Percentiles rank a stretch among this genome's conserved stretches.
phyloP scores from a whole-genome alignment of 2,329 filamentous ascomycete species.

The Epicoccum sorghinum region DNA sequence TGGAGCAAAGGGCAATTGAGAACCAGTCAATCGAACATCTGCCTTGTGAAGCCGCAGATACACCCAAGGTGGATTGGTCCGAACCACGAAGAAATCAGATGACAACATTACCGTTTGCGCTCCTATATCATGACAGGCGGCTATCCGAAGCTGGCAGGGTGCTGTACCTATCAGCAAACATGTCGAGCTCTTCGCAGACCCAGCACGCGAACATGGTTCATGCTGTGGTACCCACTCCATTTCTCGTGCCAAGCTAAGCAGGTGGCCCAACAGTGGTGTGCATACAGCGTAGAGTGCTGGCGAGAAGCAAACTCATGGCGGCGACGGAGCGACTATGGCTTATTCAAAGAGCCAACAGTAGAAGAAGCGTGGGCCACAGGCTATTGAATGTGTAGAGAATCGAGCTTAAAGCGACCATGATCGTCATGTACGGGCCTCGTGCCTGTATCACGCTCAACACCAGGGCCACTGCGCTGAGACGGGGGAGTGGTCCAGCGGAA shows the following conservation, averaged over 20 bases:
- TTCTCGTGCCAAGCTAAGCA: background rate
- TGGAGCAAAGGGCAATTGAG: too few relatives aligned
- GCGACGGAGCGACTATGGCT: background rate
- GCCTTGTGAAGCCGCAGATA: too few relatives aligned
- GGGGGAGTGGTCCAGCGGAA: conserved; percentile 9
- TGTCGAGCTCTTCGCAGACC: too few relatives aligned
- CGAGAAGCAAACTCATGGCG: background rate
- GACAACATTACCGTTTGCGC: too few relatives aligned
- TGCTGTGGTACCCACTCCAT: background rate
- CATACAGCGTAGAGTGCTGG: background rate
- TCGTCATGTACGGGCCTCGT: conserved; percentile 16
- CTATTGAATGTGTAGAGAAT: background rate
- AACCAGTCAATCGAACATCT: too few relatives aligned
- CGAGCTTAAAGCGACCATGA: background rate
- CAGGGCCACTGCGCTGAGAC: conserved; percentile 18
- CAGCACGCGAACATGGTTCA: background rate
- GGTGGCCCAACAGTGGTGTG: background rate
- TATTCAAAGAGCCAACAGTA: background rate
- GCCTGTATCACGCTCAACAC: conserved; percentile 19
- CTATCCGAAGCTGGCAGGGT: too few relatives aligned
- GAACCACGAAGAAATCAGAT: too few relatives aligned
- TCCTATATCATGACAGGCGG: too few relatives aligned
- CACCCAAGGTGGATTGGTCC: too few relatives aligned
- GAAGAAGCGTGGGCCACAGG: background rate
- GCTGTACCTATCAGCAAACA: background rate